These are phyloP conservation scores for Lentinula boryana DNA, from an alignment of 768 basidiomycete species.

Conservation along the genomic window DNA sequence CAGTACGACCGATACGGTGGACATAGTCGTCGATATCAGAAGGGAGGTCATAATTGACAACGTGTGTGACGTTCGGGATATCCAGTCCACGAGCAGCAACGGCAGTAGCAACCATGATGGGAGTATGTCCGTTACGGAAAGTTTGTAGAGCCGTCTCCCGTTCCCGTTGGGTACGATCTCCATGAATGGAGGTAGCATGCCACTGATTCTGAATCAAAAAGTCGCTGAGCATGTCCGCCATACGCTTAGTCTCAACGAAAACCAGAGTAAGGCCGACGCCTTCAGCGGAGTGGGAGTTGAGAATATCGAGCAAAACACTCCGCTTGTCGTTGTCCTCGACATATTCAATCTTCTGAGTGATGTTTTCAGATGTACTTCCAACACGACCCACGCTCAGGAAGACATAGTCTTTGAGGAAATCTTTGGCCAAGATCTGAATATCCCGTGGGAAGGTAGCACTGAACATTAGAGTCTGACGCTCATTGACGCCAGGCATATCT, in stretches of 20 bases:
- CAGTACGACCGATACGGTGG: conserved; percentile 96
- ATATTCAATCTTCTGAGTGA: conserved; percentile 98
- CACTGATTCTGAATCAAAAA: conserved; percentile 82
- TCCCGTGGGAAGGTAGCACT: conserved; percentile 98
- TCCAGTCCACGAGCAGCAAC: conserved; percentile 99
- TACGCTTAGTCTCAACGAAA: conserved; percentile 99
- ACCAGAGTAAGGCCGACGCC: conserved; percentile 79
- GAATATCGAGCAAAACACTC: conserved; percentile 91
- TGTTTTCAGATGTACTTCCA: conserved; percentile 98
- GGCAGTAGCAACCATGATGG: conserved; percentile 95
- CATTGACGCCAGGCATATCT: conserved; percentile 91
- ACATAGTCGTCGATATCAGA: conserved; percentile 99
- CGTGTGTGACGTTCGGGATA: conserved; percentile 98
- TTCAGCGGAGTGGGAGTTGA: conserved; percentile 62
- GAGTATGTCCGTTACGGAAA: conserved; percentile 92
- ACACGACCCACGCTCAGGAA: conserved; percentile 99
- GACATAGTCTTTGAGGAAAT: conserved; percentile 97
- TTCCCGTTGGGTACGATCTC: conserved; percentile 96
- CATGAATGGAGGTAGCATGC: conserved; percentile 95
- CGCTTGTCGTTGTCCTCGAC: conserved; percentile 98
- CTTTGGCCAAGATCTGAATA: conserved; percentile 93
- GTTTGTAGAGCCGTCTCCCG: conserved; percentile 94
- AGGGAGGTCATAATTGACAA: conserved; percentile 97
- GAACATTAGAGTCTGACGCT: conserved; percentile 99
- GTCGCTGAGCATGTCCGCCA: conserved; percentile 98